A percentile compares a stretch with the other conserved stretches of the same genome.
Conservation (phyloP, 2,329 filamentous ascomycete species). For the Ramularia endophylla region DNA sequence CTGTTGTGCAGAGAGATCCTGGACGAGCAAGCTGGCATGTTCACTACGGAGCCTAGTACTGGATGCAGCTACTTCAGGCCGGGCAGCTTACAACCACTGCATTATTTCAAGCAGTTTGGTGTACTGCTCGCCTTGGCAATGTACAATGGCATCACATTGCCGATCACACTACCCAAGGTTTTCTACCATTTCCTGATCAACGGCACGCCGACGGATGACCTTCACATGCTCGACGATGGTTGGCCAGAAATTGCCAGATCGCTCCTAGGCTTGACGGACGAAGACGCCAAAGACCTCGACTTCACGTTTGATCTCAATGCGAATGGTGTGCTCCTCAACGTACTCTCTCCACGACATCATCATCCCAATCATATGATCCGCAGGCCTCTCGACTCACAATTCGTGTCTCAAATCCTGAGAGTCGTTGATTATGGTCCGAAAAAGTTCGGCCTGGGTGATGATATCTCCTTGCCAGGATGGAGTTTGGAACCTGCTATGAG, state of each 20-base stretch:
- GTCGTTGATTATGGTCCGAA: too few species aligned
- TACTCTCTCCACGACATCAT: constrained; percentile 23
- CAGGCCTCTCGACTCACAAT: neutral
- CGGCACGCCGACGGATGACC: constrained; percentile 27
- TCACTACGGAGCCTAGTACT: constrained; percentile 69
- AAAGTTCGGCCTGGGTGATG: neutral
- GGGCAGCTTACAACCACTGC: constrained; percentile 70
- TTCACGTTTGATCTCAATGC: constrained; percentile 75
- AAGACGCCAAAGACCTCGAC: constrained; percentile 72
- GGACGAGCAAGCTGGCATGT: constrained; percentile 60
- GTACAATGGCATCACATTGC: constrained; percentile 88
- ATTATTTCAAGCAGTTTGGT: constrained; percentile 87
- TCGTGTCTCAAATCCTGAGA: too few species aligned
- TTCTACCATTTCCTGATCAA: constrained; percentile 67
- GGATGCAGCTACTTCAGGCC: constrained; percentile 86
- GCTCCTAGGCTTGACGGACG: constrained; percentile 65
- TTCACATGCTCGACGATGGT: constrained; percentile 76
- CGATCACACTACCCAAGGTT: constrained; percentile 78
- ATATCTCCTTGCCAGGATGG: constrained; percentile 50
- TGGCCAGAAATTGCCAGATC: constrained; percentile 79
- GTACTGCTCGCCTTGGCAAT: constrained; percentile 82
- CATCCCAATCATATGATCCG: neutral
- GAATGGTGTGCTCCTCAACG: constrained; percentile 48
- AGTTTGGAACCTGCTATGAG: constrained; percentile 34
- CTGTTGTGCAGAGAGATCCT: constrained; percentile 75